phyloP scores from a whole-genome alignment of 345 rosid genomes.

The Syzygium aromaticum region DNA sequence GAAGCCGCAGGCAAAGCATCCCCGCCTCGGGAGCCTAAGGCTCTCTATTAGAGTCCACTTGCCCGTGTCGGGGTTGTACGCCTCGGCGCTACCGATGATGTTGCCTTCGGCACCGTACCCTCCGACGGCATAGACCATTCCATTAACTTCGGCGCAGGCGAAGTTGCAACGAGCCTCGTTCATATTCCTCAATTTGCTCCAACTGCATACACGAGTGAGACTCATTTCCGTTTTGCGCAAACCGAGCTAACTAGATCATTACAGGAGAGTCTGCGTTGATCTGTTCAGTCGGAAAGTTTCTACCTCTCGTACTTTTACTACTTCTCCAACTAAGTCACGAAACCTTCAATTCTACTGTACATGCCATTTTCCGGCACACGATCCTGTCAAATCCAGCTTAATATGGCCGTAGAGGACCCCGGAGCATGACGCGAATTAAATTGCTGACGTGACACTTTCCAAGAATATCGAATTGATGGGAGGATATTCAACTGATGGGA shows the following conservation, averaged over 20 bases:
- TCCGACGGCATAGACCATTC: slow-evolving; percentile 76
- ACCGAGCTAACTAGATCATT: background rate
- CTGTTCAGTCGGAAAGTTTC: background rate
- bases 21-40: slow-evolving; percentile 82
- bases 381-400: background rate
- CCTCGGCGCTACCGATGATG: slow-evolving; percentile 69
- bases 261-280: background rate
- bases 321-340: no score
- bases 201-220: slow-evolving; percentile 30
- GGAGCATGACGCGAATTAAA: background rate
- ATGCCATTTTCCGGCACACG: background rate
- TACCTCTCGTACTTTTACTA: background rate
- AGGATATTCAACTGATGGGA: background rate
- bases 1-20: slow-evolving; percentile 69
- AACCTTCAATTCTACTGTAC: no score
- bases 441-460: background rate
- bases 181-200: slow-evolving; percentile 71
- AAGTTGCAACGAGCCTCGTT: slow-evolving; percentile 73
- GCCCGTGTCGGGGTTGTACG: slow-evolving; percentile 53
- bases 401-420: background rate
- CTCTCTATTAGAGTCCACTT: slow-evolving; percentile 61
- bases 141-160: slow-evolving; percentile 87
- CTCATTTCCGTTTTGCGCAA: background rate
- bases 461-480: background rate
- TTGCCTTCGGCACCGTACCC: slow-evolving; percentile 67